Evolutionary conservation across 2,329 filamentous ascomycete genomes (phyloP).

Genomic region (Cladosporium cucumerinum): DNA sequence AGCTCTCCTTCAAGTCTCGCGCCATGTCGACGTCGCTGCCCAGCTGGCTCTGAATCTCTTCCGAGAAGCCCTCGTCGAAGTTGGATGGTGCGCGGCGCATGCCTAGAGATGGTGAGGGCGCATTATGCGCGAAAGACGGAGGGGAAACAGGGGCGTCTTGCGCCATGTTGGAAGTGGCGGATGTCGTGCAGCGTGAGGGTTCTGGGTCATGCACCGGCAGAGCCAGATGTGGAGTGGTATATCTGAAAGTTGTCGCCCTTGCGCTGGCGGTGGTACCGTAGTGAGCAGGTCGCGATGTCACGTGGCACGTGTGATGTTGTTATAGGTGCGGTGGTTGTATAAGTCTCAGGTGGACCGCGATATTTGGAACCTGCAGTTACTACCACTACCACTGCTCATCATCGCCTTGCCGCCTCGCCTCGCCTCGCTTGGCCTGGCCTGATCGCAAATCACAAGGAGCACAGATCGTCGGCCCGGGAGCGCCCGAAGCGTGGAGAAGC

Average conservation of each 20-base stretch:
- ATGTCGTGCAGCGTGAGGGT: conserved; percentile 12
- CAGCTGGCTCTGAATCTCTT: conserved; percentile 59
- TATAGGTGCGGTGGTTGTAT: not conserved
- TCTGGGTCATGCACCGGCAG: conserved; percentile 9
- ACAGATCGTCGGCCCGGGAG: not conserved
- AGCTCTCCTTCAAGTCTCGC: conserved; percentile 18
- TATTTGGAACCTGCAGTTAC: conserved; percentile 8
- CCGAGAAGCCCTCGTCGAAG: conserved; percentile 79
- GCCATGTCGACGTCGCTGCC: conserved; percentile 39
- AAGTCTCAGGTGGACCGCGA: not conserved
- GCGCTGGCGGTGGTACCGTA: not conserved
- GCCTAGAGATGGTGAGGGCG: conserved; percentile 20
- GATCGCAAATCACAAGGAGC: not conserved
- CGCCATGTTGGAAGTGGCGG: conserved; percentile 11
- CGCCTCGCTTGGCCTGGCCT: not conserved
- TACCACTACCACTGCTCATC: not conserved
- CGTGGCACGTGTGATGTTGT: not conserved
- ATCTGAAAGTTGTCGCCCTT: not conserved
- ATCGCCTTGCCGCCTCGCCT: not conserved
- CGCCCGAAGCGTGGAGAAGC: conserved; percentile 1
- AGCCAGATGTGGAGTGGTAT: not conserved
- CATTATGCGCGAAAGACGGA: conserved; percentile 1
- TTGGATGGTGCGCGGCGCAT: conserved; percentile 22
- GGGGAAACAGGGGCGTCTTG: conserved; percentile 9
- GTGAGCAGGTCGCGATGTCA: conserved; percentile 5